Percentiles rank a stretch among this genome's conserved stretches.
These are phyloP conservation scores for Limtongia smithiae DNA, from an alignment of 805 yeast species.

Conservation along the genomic window DNA sequence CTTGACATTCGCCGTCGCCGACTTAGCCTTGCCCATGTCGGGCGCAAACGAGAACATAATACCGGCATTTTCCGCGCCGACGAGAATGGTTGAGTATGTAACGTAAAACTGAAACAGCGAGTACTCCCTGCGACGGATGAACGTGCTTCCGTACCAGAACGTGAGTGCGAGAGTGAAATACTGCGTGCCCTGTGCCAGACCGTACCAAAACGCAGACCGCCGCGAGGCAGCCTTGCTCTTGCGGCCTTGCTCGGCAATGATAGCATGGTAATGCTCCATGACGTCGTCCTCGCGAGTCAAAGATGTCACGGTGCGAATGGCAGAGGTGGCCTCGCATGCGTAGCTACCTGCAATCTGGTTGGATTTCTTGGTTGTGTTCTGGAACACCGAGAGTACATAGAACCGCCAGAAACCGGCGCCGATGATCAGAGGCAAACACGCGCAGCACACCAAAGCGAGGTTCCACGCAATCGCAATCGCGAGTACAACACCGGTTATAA, in stretches of 20 bases:
- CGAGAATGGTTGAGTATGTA: constrained; percentile 40
- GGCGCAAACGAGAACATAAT: constrained; percentile 42
- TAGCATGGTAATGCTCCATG: constrained; percentile 32
- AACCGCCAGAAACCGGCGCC: constrained; percentile 43
- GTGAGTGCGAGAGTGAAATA: constrained; percentile 43
- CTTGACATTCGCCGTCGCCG: constrained; percentile 38
- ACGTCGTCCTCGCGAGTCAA: constrained; percentile 43
- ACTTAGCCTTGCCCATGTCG: constrained; percentile 43
- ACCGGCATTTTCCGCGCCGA: constrained; percentile 46
- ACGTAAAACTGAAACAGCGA: constrained; percentile 39
- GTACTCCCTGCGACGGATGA: constrained; percentile 36
- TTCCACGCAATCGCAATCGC: constrained; percentile 42
- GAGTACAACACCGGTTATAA: constrained; percentile 31
- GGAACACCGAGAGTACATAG: constrained; percentile 37
- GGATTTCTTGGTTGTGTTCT: constrained; percentile 26
- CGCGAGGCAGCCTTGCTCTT: not conserved
- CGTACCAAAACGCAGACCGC: constrained; percentile 36
- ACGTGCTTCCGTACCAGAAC: constrained; percentile 45
- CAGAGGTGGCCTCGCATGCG: constrained; percentile 37
- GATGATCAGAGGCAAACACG: constrained; percentile 38
- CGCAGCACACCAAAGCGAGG: constrained; percentile 42
- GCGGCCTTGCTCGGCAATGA: constrained; percentile 16
- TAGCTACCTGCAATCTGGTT: constrained; percentile 17
- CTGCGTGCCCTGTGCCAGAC: constrained; percentile 30
- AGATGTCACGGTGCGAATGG: constrained; percentile 40